Evolutionary conservation across 306 rosid species (phyloP), one percentile per base, ranked within the genome.

Genomic region (Dryas drummondii): DNA sequence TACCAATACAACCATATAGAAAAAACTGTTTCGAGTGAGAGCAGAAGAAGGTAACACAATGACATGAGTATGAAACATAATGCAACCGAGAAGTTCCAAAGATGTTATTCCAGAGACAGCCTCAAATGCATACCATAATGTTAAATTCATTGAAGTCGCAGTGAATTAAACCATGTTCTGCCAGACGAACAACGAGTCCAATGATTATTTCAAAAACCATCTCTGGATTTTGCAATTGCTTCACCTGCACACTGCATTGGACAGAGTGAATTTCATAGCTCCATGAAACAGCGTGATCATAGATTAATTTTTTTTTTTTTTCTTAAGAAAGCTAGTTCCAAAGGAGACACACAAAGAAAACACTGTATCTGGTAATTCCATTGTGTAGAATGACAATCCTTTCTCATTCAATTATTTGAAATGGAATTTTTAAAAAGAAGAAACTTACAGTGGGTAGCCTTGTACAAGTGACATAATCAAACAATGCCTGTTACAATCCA

Each of bases 111-210:
- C 46, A 58, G 13, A 70, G 54, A 44, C 49, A 60, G 65, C 81
- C 54, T 78, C 12, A 46, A 69, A 59, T 61, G 66, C 82, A 69
- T 88, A 94, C 98, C 97, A 94, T 90, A 78, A 94, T 87, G 83
- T 94, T 94, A 79, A 94, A 94, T 71, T 94, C 96, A 72, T 94
- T 94, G 74, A 91, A 94, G 86, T 94, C 98, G 37, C 98, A 94
- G 77, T 94, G 98, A 78, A 94, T 94, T 76, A 94, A 92, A 72
- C 98, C 97, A 72, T 91, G 89, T 64, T 94, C 97, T 10, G 98
- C 98, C 61, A 91, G 77, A 68, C 90, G 90, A 84, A 91, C 86
- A 75, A 91, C 88, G 59, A 87, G 75, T 57, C 91, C 92, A 72
- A 91, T 55, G 79, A 91, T 90, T 56, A 87, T 86, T 80, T 91